These are phyloP conservation scores for Yamadazyma endophytica DNA, from an alignment of 805 yeast species.

Conservation along the genomic window DNA sequence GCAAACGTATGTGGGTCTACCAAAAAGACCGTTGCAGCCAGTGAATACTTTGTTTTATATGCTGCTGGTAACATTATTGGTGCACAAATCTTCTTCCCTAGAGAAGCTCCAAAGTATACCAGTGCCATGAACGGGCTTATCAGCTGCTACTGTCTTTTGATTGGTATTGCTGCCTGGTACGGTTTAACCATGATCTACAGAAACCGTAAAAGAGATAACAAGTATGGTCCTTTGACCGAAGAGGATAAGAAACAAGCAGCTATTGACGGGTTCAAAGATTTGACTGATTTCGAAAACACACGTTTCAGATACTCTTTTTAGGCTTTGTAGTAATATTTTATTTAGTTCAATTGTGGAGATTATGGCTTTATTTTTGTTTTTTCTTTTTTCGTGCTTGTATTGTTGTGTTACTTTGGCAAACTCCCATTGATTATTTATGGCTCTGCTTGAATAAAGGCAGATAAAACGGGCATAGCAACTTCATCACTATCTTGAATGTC, in stretches of 20 bases:
- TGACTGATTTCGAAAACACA: conserved; percentile 20
- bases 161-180: conserved; percentile 13
- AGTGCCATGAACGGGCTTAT: conserved; percentile 22
- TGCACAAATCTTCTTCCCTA: conserved; percentile 19
- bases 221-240: conserved; percentile 17
- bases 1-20: conserved; percentile 21
- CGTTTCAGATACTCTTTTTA: conserved; percentile 19
- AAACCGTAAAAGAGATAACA: conserved; percentile 14
- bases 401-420: too few relatives aligned
- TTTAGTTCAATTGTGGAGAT: too few relatives aligned
- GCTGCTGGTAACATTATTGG: conserved; percentile 29
- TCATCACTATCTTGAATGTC: too few relatives aligned
- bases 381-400: too few relatives aligned
- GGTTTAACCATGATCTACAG: conserved; percentile 11
- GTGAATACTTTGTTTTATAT: conserved; percentile 19
- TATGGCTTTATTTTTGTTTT: too few relatives aligned
- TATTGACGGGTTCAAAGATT: conserved; percentile 19
- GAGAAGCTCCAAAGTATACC: conserved; percentile 20
- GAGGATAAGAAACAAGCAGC: conserved; percentile 18
- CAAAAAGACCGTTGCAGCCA: conserved; percentile 19
- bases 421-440: too few relatives aligned
- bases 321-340: too few relatives aligned
- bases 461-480: too few relatives aligned
- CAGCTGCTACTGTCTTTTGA: conserved; percentile 18
- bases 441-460: too few relatives aligned